A percentile compares a stretch with the other conserved stretches of the same genome.
phyloP scores from a whole-genome alignment of 176 grass and related monocot species.

The Musa beccarii region DNA sequence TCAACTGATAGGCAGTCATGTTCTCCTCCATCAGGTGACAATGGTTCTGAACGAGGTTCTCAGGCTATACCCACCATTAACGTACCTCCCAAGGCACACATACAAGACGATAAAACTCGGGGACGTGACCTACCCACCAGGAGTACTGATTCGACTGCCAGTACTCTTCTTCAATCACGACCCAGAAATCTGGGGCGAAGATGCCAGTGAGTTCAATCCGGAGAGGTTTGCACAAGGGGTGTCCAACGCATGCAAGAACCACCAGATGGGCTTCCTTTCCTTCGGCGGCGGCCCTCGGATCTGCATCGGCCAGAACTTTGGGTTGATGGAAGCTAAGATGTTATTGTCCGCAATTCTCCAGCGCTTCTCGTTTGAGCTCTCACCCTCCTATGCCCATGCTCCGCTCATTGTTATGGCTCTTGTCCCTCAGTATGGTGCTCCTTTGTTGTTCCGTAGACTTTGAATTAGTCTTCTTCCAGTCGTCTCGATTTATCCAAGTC shows the following conservation, averaged over 20 bases:
- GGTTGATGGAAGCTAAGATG: conserved; percentile 65
- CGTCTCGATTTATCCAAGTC: too few relatives aligned
- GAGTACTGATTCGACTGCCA: conserved; percentile 41
- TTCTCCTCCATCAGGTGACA: conserved; percentile 25
- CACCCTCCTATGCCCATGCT: conserved; percentile 47
- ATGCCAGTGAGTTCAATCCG: conserved; percentile 48
- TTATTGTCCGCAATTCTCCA: conserved; percentile 51
- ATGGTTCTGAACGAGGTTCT: conserved; percentile 78
- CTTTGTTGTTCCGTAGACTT: conserved; percentile 34
- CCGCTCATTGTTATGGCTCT: conserved; percentile 31
- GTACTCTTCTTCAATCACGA: conserved; percentile 50
- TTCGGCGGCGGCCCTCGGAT: conserved; percentile 66
- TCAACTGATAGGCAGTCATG: not conserved
- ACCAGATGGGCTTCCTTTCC: conserved; percentile 36
- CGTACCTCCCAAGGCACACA: conserved; percentile 28
- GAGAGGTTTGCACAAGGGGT: conserved; percentile 54
- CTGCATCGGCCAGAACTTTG: conserved; percentile 74
- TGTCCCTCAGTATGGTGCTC: conserved; percentile 61
- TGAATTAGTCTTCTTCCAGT: not conserved
- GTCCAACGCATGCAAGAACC: conserved; percentile 45
- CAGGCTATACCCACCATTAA: conserved; percentile 43
- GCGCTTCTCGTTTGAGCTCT: conserved; percentile 44
- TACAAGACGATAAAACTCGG: conserved; percentile 39
- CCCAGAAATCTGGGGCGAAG: conserved; percentile 46
- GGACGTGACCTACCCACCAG: conserved; percentile 38